A percentile compares a stretch with the other conserved stretches of the same genome.
Conservation (phyloP, 805 yeast genomes). For the Kodamaea sagamina region DNA sequence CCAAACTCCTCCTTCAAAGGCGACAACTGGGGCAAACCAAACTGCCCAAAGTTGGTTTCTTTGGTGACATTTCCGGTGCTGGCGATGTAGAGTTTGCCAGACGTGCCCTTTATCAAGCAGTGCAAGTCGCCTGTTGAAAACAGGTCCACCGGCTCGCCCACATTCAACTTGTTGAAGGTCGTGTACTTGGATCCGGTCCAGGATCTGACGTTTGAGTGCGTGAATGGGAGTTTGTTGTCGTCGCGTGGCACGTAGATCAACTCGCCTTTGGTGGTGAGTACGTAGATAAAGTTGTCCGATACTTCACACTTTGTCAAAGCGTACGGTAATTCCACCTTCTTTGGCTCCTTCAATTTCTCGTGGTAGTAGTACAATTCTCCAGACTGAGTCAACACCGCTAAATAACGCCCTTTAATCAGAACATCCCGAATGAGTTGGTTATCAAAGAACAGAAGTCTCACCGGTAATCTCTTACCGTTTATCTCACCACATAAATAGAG, state of each 20-base stretch:
- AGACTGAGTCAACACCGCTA: constrained; percentile 61
- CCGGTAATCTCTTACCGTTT: constrained; percentile 50
- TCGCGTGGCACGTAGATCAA: constrained; percentile 33
- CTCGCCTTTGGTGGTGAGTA: constrained; percentile 49
- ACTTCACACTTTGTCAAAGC: constrained; percentile 35
- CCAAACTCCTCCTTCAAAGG: constrained; percentile 49
- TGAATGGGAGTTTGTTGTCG: constrained; percentile 19
- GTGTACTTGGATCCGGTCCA: constrained; percentile 24
- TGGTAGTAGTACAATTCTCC: constrained; percentile 77
- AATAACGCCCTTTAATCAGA: constrained; percentile 44
- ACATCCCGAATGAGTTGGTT: constrained; percentile 59
- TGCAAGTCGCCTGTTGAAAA: constrained; percentile 68
- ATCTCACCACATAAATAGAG: constrained; percentile 38
- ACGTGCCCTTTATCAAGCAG: constrained; percentile 58
- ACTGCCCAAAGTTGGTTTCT: constrained; percentile 63
- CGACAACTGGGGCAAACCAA: constrained; percentile 73
- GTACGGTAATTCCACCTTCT: constrained; percentile 28
- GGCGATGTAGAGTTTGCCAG: constrained; percentile 62
- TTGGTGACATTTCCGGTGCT: constrained; percentile 47
- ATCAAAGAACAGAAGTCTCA: constrained; percentile 65
- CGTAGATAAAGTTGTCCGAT: constrained; percentile 54
- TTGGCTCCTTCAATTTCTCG: constrained; percentile 42
- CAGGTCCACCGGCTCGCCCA: constrained; percentile 41
- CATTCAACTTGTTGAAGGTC: constrained; percentile 8
- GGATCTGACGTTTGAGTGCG: constrained; percentile 11